These are phyloP conservation scores for Vitis hybrid DNA, from an alignment of 177 flowering plant species.

Conservation along the genomic window DNA sequence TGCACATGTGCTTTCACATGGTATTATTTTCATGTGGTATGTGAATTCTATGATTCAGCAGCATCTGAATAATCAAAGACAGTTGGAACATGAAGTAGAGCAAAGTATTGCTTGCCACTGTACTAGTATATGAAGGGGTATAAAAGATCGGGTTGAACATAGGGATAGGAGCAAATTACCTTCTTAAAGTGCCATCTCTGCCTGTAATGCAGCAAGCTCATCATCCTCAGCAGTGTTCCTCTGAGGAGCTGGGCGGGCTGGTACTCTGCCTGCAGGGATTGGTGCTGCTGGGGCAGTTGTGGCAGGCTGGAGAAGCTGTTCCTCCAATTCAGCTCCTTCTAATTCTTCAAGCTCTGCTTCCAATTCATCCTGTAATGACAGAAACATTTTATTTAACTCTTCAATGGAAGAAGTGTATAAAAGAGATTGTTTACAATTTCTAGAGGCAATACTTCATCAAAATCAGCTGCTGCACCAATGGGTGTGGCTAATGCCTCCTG, in stretches of 20 bases:
- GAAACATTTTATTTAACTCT: background rate
- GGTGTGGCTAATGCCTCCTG: constrained; percentile 77
- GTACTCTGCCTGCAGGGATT: constrained; percentile 57
- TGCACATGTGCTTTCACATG: background rate
- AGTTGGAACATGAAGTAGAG: background rate
- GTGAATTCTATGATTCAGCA: background rate
- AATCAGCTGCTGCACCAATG: constrained; percentile 78
- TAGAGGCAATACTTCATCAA: constrained; percentile 60
- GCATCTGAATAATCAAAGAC: background rate
- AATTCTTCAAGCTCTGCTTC: constrained; percentile 92
- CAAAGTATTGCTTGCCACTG: no score
- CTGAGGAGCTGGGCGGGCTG: constrained; percentile 50
- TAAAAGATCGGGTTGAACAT: no score
- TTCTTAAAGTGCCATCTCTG: constrained; percentile 79
- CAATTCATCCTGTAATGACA: constrained; percentile 67
- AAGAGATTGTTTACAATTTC: no score
- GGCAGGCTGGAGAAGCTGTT: constrained; percentile 76
- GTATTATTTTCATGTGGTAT: background rate
- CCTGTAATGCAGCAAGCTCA: constrained; percentile 81
- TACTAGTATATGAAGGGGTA: no score
- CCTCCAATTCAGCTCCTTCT: constrained; percentile 83
- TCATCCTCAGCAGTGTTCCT: constrained; percentile 70
- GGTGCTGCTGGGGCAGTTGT: constrained; percentile 60
- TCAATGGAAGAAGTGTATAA: background rate
- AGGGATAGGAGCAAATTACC: constrained; percentile 14